Evolutionary conservation across 2,329 filamentous ascomycete species (phyloP).

Genomic region (Fusarium concolor): DNA sequence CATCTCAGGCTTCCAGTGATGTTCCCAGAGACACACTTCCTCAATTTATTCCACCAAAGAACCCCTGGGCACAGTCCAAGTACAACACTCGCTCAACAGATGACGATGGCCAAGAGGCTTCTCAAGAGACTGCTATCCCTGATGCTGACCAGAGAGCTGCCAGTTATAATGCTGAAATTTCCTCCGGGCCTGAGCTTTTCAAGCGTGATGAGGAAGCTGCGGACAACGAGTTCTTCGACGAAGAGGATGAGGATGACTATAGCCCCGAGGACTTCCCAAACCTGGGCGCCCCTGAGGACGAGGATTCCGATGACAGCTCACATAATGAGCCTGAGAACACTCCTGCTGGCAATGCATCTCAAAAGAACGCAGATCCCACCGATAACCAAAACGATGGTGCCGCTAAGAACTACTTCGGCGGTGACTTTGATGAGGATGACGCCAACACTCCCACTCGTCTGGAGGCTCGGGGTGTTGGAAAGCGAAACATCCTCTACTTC

Average conservation of each 20-base stretch:
- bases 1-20: background rate
- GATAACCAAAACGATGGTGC: background rate
- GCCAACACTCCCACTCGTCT: slow-evolving; percentile 20
- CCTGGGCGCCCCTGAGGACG: slow-evolving; percentile 12
- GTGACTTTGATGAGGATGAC: slow-evolving; percentile 19
- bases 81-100: slow-evolving; percentile 18
- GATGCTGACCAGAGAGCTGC: slow-evolving; percentile 5
- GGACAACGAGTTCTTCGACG: slow-evolving; percentile 14
- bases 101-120: background rate
- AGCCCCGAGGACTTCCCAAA: slow-evolving; percentile 15
- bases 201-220: slow-evolving; percentile 12
- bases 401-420: slow-evolving; percentile 23
- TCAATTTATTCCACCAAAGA: slow-evolving; percentile 14
- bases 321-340: background rate
- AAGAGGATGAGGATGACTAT: slow-evolving; percentile 19
- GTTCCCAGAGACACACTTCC: slow-evolving; percentile 21
- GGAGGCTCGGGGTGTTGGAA: slow-evolving; percentile 26
- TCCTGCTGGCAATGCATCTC: background rate
- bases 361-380: background rate
- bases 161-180: background rate
- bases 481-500: slow-evolving; percentile 63
- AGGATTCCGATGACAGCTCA: background rate
- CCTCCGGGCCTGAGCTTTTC: slow-evolving; percentile 3
- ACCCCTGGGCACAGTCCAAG: slow-evolving; percentile 20
- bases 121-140: slow-evolving; percentile 6